Evolutionary conservation across 139 green algal species (phyloP).

Genomic region (Micromonas commoda): DNA sequence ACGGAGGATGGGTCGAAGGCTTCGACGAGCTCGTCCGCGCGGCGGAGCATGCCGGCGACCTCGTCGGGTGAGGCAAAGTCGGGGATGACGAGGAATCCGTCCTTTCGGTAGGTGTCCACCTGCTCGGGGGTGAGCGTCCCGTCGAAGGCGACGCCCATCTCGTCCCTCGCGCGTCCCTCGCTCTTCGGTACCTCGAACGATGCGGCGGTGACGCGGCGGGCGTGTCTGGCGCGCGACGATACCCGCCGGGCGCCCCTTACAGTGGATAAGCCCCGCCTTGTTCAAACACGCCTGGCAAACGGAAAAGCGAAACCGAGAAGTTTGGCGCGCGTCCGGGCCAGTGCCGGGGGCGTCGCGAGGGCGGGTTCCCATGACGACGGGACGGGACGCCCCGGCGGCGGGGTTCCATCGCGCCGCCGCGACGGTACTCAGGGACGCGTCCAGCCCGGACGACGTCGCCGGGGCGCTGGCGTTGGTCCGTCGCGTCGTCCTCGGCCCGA

Average conservation of each 20-base stretch:
- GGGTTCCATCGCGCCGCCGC: neutral
- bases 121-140: neutral
- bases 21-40: conserved; percentile 44
- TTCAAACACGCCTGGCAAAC: neutral
- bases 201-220: too few species aligned
- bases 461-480: neutral
- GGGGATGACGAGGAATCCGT: conserved; percentile 55
- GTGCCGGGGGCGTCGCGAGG: too few species aligned
- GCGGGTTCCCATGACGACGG: neutral
- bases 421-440: neutral
- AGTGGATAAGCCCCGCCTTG: too few species aligned
- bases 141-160: neutral
- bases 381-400: neutral
- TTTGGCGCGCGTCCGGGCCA: neutral
- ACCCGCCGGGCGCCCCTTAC: too few species aligned
- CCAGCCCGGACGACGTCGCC: neutral
- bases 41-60: conserved; percentile 35
- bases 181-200: too few species aligned
- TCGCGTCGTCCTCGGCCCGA: neutral
- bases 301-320: too few species aligned
- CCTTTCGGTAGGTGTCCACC: neutral
- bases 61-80: conserved; percentile 48
- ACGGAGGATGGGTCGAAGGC: conserved; percentile 25
- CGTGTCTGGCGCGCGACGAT: too few species aligned
- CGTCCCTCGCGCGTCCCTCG: too few species aligned